phyloP scores from a whole-genome alignment of 2,329 filamentous ascomycete genomes.

The Setomelanomma holmii region DNA sequence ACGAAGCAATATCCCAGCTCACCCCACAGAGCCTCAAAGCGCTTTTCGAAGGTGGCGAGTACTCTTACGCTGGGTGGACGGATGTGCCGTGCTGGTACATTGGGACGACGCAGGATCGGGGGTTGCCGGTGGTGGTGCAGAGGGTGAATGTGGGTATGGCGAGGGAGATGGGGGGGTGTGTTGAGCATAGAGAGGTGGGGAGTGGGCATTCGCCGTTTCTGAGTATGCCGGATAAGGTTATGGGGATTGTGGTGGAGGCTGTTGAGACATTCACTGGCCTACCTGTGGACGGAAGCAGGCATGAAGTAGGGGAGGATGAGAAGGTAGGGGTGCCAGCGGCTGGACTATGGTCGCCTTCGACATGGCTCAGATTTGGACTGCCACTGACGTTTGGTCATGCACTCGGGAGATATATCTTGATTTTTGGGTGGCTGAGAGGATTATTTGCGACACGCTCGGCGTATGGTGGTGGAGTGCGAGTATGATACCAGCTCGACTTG shows the following conservation, averaged over 20 bases:
- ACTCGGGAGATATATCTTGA: background rate
- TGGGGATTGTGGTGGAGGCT: slow-evolving; percentile 48
- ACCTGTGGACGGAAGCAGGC: background rate
- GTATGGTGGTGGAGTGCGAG: no score
- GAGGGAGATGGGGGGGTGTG: slow-evolving; percentile 43
- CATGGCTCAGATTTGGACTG: slow-evolving; percentile 11
- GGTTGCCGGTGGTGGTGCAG: slow-evolving; percentile 45
- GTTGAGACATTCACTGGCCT: slow-evolving; percentile 36
- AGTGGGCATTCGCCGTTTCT: slow-evolving; percentile 61
- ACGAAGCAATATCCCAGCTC: slow-evolving; percentile 54
- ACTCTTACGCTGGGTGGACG: slow-evolving; percentile 56
- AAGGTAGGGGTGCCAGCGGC: slow-evolving; percentile 1
- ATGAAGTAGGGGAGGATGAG: background rate
- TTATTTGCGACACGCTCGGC: no score
- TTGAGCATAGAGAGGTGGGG: slow-evolving; percentile 52
- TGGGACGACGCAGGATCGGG: slow-evolving; percentile 52
- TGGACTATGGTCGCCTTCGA: background rate
- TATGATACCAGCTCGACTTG: no score
- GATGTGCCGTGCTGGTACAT: slow-evolving; percentile 55
- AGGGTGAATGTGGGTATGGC: slow-evolving; percentile 49
- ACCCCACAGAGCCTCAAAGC: slow-evolving; percentile 53
- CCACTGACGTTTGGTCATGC: slow-evolving; percentile 6
- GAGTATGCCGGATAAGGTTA: slow-evolving; percentile 54
- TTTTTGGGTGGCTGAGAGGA: background rate
- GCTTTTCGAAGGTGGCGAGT: slow-evolving; percentile 55